These are phyloP conservation scores for Hepatocystis sp. DNA, from an alignment of 169 alveolate genomes.

Conservation along the genomic window DNA sequence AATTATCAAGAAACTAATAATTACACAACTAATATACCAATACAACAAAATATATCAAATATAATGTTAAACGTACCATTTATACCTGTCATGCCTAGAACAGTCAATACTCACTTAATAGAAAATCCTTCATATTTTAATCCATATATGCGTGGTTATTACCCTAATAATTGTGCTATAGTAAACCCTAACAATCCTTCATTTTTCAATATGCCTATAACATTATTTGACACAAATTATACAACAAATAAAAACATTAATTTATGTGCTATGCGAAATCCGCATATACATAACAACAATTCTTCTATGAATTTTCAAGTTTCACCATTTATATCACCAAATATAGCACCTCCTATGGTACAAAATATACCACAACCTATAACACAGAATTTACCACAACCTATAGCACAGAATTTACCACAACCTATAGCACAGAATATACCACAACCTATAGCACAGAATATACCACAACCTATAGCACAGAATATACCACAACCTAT, in stretches of 20 bases:
- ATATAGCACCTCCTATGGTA: too few species aligned
- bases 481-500: too few species aligned
- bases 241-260: constrained; percentile 49
- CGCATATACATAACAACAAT: constrained; percentile 33
- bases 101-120: constrained; percentile 15
- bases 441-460: too few species aligned
- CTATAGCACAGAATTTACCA: too few species aligned
- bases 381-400: too few species aligned
- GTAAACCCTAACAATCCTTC: constrained; percentile 17
- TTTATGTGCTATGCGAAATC: constrained; percentile 29
- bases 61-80: constrained; percentile 37
- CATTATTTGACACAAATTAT: constrained; percentile 40
- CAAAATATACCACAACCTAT: too few species aligned
- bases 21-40: constrained; percentile 28
- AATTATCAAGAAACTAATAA: constrained; percentile 22
- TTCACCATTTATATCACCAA: constrained; percentile 20
- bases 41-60: constrained; percentile 40
- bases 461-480: too few species aligned
- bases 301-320: constrained; percentile 18
- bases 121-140: constrained; percentile 25
- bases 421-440: too few species aligned
- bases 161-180: constrained; percentile 24
- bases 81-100: constrained; percentile 25
- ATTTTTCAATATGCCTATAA: constrained; percentile 37
- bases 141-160: constrained; percentile 50